Conservation (phyloP, 306 rosid species). For the Medicago lupulina region DNA sequence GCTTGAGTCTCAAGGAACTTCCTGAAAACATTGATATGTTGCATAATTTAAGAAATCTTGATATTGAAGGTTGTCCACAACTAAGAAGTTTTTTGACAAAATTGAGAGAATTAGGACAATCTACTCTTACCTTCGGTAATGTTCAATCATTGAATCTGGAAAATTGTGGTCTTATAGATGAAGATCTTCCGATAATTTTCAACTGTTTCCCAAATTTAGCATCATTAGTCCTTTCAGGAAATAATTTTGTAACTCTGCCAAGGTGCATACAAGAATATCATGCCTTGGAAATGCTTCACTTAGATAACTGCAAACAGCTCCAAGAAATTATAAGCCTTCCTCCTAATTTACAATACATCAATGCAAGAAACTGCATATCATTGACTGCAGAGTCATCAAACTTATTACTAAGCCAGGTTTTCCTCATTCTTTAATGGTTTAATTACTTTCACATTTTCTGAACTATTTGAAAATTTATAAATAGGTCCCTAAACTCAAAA, state of each 20-base stretch:
- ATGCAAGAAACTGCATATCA: conserved; percentile 47
- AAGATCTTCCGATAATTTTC: conserved; percentile 54
- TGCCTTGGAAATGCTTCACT: conserved; percentile 45
- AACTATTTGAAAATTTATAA: background rate
- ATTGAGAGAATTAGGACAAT: conserved; percentile 34
- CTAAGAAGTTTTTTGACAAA: conserved; percentile 36
- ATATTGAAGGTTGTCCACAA: conserved; percentile 50
- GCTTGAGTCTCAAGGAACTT: conserved; percentile 50
- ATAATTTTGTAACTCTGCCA: conserved; percentile 43
- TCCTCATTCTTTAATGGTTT: background rate
- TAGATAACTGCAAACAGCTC: conserved; percentile 43
- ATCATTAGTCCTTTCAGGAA: conserved; percentile 45
- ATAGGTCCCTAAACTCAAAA: background rate
- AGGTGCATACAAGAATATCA: conserved; percentile 38
- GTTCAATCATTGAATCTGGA: conserved; percentile 46
- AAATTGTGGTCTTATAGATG: conserved; percentile 47
- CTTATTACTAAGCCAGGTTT: conserved; percentile 22
- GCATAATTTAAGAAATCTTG: conserved; percentile 48
- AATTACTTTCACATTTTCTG: background rate
- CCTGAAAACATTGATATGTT: conserved; percentile 43
- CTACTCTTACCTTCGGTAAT: conserved; percentile 31
- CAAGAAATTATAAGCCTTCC: conserved; percentile 41
- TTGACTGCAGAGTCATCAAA: conserved; percentile 36
- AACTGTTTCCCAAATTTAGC: conserved; percentile 43
- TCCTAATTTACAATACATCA: conserved; percentile 44